Evolutionary conservation across 2,329 filamentous ascomycete species (phyloP).

Genomic region (Helotiales sp.): DNA sequence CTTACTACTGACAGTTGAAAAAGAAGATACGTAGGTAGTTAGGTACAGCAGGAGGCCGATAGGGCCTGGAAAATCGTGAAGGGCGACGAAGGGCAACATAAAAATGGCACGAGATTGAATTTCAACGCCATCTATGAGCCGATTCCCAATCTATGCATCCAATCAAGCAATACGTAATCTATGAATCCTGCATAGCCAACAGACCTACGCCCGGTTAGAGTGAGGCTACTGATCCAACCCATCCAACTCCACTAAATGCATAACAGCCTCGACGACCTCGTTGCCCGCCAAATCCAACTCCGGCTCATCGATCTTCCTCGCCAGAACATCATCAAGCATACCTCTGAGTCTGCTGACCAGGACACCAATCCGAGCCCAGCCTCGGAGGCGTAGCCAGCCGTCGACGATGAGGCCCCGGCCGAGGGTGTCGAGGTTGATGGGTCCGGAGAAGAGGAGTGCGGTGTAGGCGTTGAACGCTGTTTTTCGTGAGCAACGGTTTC

Average conservation of each 20-base stretch:
- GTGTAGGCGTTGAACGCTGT: slow-evolving; percentile 86
- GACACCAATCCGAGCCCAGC: slow-evolving; percentile 95
- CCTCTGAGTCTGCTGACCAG: slow-evolving; percentile 80
- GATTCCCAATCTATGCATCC: background rate
- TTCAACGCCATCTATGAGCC: slow-evolving; percentile 26
- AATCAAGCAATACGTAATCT: no score
- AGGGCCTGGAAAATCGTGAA: no score
- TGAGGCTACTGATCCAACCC: slow-evolving; percentile 67
- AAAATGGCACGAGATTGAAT: slow-evolving; percentile 2
- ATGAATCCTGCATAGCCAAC: slow-evolving; percentile 5
- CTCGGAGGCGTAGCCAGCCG: slow-evolving; percentile 83
- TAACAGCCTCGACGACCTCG: slow-evolving; percentile 78
- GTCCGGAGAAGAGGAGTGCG: slow-evolving; percentile 84
- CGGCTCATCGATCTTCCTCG: slow-evolving; percentile 79
- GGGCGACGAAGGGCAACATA: no score
- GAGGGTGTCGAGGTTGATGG: slow-evolving; percentile 83
- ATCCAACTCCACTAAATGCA: slow-evolving; percentile 84
- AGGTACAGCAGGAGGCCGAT: no score
- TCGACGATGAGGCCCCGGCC: slow-evolving; percentile 89
- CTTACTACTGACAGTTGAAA: no score
- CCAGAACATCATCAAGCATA: slow-evolving; percentile 86
- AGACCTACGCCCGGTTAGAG: background rate
- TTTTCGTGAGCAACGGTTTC: background rate
- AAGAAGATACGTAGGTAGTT: no score
- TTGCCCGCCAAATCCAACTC: slow-evolving; percentile 60